Base-by-base conservation (phyloP, 768 basidiomycete genomes). In the Suillus subaureus region DNA sequence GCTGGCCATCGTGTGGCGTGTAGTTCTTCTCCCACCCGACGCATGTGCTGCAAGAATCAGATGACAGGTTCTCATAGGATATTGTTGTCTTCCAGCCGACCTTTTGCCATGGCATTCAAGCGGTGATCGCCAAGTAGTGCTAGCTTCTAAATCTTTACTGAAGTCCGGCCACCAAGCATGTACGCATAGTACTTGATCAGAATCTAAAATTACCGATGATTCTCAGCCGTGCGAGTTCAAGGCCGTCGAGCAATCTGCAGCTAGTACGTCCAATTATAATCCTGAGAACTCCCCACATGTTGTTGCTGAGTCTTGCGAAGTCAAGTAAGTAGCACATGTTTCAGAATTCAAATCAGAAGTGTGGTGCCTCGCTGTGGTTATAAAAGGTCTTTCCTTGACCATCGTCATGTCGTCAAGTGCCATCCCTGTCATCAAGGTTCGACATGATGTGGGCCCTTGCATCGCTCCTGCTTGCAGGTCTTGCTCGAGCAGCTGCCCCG, bases 401-500 rank as follows among this genome's bases (percentile, higher is more conserved):
- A n/a, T n/a, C 12, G 35, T n/a, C 21, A 35, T 55, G 54, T 55
- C 12, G 54, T n/a, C 6, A 12, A 55, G 21, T 55, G 11, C 21
- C 5, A 55, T 55, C 54, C 6, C 21, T 55, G 21, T 12, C 6
- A 35, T 35, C 54, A 33, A 55, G 12, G 33, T 18, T 55, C 21
- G 6, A 55, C 54, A 55, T 55, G 1, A 55, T 55, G 33, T 35
- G 33, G 54, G 54, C 33, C 54, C 11, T 55, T 35, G 21, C 54
- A 12, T n/a, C 21, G 54, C 35, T 55, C 33, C 21, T 55, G 21
- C 21, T 55, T 35, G 21, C 54, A 35, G 33, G 31, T 35, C 21
- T 6, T n/a, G 31, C 21, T 6, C 21, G 21, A 55, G 74, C 74
- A 2, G 72, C 70, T 0, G 61, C 73, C 52, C 57, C 55, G 23